These are phyloP conservation scores for Agrostemma githago DNA, from an alignment of 148 eudicot species.

Conservation along the genomic window DNA sequence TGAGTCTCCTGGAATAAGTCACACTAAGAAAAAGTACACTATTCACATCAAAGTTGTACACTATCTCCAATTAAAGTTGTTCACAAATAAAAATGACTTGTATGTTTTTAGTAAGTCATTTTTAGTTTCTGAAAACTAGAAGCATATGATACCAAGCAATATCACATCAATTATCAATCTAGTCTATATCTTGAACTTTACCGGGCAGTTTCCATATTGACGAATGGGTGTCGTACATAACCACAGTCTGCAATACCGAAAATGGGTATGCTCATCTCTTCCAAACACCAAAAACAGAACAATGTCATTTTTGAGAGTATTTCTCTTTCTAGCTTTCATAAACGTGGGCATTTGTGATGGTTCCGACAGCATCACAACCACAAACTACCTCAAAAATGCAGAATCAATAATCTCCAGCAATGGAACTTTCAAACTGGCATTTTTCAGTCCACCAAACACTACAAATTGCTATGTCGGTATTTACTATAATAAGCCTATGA, in stretches of 20 bases:
- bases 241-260: neutral
- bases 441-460: conserved; percentile 35
- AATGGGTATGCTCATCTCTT: neutral
- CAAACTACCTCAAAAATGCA: conserved; percentile 26
- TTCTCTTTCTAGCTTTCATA: conserved; percentile 12
- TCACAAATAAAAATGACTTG: too few species aligned
- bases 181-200: too few species aligned
- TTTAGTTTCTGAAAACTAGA: too few species aligned
- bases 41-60: too few species aligned
- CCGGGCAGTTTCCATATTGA: too few species aligned
- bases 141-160: too few species aligned
- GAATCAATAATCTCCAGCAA: conserved; percentile 30
- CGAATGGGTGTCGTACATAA: too few species aligned
- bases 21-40: too few species aligned
- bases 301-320: conserved; percentile 6
- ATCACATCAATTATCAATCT: too few species aligned
- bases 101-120: too few species aligned
- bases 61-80: too few species aligned
- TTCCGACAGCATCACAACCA: conserved; percentile 18
- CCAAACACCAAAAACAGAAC: neutral
- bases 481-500: conserved; percentile 30
- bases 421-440: conserved; percentile 31
- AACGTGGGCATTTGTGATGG: neutral
- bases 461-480: conserved; percentile 40
- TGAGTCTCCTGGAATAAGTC: too few species aligned